Evolutionary conservation across 768 basidiomycete genomes (phyloP).

Genomic region (Leccinum variicolor): DNA sequence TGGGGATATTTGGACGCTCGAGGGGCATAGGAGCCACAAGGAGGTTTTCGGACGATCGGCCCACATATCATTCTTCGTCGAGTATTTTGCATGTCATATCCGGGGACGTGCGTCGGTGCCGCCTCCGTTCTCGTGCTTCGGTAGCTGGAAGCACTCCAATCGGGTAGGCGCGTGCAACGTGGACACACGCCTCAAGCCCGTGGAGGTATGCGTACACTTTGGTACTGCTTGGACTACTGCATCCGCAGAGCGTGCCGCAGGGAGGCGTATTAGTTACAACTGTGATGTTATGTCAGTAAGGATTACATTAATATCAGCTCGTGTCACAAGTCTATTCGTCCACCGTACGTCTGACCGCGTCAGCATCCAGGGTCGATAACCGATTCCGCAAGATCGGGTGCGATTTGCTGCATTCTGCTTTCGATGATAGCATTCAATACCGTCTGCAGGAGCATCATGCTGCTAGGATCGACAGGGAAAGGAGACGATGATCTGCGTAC

Average conservation of each 20-base stretch:
- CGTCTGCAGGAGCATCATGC: constrained; percentile 20
- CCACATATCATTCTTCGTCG: constrained; percentile 12
- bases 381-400: constrained; percentile 7
- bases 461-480: constrained; percentile 5
- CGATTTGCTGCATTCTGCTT: constrained; percentile 32
- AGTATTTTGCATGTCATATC: constrained; percentile 23
- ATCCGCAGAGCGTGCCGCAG: constrained; percentile 15
- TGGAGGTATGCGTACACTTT: constrained; percentile 9
- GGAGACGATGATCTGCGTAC: constrained; percentile 37
- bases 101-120: constrained; percentile 6
- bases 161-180: constrained; percentile 7
- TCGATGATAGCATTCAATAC: constrained; percentile 37
- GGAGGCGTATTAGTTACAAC: constrained; percentile 20
- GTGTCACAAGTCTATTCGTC: constrained; percentile 6
- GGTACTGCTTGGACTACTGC: constrained; percentile 21
- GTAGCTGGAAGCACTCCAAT: background rate
- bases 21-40: background rate
- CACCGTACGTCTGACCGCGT: constrained; percentile 8
- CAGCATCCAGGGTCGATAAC: constrained; percentile 12
- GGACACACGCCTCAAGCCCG: constrained; percentile 8
- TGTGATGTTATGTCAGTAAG: constrained; percentile 27
- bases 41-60: constrained; percentile 9
- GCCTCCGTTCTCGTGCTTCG: constrained; percentile 9
- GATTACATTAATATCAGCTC: constrained; percentile 26
- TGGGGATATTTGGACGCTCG: constrained; percentile 1